Base-by-base conservation (phyloP, 2,329 filamentous ascomycete species). In the Colletotrichum scovillei region DNA sequence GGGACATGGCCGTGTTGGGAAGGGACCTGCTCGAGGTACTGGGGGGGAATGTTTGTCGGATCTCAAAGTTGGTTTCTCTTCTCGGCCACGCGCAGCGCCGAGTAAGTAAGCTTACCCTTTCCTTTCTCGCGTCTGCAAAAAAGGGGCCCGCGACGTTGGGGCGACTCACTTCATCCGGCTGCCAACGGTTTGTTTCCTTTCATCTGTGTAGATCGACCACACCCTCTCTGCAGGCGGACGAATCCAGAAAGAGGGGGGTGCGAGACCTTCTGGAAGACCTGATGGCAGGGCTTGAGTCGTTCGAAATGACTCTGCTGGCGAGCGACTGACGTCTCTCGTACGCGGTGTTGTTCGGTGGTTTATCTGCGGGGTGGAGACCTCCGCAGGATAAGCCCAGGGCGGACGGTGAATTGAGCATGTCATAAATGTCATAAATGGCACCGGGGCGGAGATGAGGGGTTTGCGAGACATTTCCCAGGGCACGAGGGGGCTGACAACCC, bases 341-440 rank as follows among this genome's bases (percentile, higher is more conserved):
- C 19, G 42, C 19, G 42, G 63, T 46, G 63, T 55, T 38, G 68
- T 60, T 59, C 35, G 35, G 52, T 60, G 28, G 19, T 35, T 32
- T 28, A 26, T 59, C 32, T 68, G 46, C 69, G 69, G 69, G 22
- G 69, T 72, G 64, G 69, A 72, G 63, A 68, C 57, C 63, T 68
- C 69, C 63, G 69, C 69, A 72, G 35, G 57, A 63, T 57, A 57
- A 57, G 42, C 46, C 24, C 5, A 12, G 16, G 19, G 35, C 46
- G 46, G 56, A 35, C 60, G 38, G 49, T 72, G 63, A 35, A 49
- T 52, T 68, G 46, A 28, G 5, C 16, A 32, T n/a, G 9, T 58
- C 63, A 30, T 26, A 8, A 42, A 42, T 42, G 35, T 32, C 30
- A 32, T 32, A 32, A 32, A 32, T 14, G 32, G 58, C 38, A 22